Evolutionary conservation across 2,329 filamentous ascomycete genomes (phyloP).

Genomic region (Triangularia setosa): DNA sequence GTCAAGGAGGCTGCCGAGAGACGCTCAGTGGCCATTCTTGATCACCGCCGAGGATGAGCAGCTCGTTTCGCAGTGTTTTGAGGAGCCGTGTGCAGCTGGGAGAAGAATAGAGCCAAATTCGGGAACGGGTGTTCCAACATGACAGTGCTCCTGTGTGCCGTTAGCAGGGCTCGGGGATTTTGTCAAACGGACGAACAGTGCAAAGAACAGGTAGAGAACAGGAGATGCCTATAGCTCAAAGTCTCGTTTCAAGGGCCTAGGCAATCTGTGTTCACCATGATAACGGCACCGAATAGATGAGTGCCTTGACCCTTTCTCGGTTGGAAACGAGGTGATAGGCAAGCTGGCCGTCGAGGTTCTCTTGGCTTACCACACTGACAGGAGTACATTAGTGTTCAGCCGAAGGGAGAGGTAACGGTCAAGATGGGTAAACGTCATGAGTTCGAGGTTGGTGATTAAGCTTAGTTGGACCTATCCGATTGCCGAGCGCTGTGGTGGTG

Average conservation of each 20-base stretch:
- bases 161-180: neutral
- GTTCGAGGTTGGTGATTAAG: neutral
- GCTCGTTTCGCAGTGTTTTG: constrained; percentile 31
- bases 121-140: neutral
- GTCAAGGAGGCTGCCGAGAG: neutral
- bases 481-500: constrained; percentile 4
- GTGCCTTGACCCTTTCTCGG: neutral
- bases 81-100: constrained; percentile 15
- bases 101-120: neutral
- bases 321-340: neutral
- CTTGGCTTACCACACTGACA: neutral
- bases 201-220: no score
- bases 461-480: constrained; percentile 3
- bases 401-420: neutral
- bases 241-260: neutral
- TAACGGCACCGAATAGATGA: neutral
- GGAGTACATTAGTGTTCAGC: neutral
- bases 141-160: neutral
- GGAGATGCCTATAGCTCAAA: neutral
- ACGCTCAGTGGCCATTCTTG: constrained; percentile 22
- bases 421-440: no score
- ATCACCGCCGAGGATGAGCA: constrained; percentile 28
- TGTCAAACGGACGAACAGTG: neutral
- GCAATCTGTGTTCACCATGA: neutral
- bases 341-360: neutral